These are phyloP conservation scores for Botryobasidium botryosum DNA, from an alignment of 768 basidiomycete species.

Conservation along the genomic window DNA sequence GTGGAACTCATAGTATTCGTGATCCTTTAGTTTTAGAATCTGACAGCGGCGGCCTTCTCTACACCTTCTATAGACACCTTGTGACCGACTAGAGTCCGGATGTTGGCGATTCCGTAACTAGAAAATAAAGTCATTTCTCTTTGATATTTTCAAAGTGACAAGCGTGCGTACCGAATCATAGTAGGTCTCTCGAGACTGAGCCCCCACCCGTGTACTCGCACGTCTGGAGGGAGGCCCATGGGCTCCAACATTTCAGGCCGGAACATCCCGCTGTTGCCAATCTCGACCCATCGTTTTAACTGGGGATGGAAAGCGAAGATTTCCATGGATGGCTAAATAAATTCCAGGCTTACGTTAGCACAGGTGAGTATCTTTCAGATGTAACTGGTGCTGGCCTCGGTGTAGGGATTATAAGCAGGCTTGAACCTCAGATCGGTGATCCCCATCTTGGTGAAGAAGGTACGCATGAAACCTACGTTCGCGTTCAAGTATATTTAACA, in stretches of 20 bases:
- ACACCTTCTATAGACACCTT: slow-evolving; percentile 85
- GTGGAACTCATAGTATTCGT: too few species aligned
- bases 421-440: slow-evolving; percentile 90
- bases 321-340: slow-evolving; percentile 74
- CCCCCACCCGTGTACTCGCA: slow-evolving; percentile 95
- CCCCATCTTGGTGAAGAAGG: slow-evolving; percentile 98
- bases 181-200: slow-evolving; percentile 88
- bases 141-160: background rate
- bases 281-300: slow-evolving; percentile 90
- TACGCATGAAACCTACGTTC: slow-evolving; percentile 91
- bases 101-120: slow-evolving; percentile 95
- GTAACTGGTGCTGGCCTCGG: slow-evolving; percentile 40
- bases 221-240: slow-evolving; percentile 95
- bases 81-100: slow-evolving; percentile 90
- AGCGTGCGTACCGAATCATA: slow-evolving; percentile 72
- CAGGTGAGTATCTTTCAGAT: background rate
- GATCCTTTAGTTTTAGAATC: slow-evolving; percentile 40
- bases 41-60: slow-evolving; percentile 77
- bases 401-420: slow-evolving; percentile 97
- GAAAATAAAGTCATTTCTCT: background rate
- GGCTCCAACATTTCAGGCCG: slow-evolving; percentile 98
- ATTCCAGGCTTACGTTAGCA: background rate
- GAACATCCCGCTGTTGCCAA: slow-evolving; percentile 99
- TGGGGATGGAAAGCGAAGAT: slow-evolving; percentile 97
- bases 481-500: too few species aligned